Conservation (phyloP, 495 filamentous ascomycete genomes). For the Xylaria flabelliformis region DNA sequence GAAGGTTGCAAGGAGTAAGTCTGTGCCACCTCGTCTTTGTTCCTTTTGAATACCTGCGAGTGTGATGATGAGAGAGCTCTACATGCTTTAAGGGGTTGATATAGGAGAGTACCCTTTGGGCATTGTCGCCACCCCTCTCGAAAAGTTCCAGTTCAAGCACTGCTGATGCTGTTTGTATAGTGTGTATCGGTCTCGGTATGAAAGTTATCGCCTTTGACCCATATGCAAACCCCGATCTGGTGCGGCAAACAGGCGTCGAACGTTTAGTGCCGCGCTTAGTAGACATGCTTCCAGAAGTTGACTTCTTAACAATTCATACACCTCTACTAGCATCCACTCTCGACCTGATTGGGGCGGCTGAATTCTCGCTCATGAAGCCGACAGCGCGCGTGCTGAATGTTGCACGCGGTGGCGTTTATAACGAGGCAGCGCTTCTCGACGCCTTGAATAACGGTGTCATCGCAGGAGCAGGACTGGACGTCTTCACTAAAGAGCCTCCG, state of each 20-base stretch:
- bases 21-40: background rate
- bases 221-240: slow-evolving; percentile 67
- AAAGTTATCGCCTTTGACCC: slow-evolving; percentile 69
- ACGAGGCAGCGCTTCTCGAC: slow-evolving; percentile 70
- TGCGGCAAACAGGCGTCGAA: slow-evolving; percentile 62
- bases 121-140: background rate
- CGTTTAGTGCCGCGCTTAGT: slow-evolving; percentile 54
- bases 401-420: slow-evolving; percentile 75
- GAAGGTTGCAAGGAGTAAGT: slow-evolving; percentile 64
- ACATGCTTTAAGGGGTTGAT: background rate
- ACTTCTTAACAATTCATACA: slow-evolving; percentile 79
- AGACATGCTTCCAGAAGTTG: slow-evolving; percentile 64
- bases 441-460: slow-evolving; percentile 71
- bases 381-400: slow-evolving; percentile 72
- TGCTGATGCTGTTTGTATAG: slow-evolving; percentile 5
- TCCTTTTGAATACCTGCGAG: background rate
- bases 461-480: slow-evolving; percentile 75
- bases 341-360: slow-evolving; percentile 65
- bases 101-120: background rate
- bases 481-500: slow-evolving; percentile 75
- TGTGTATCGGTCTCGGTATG: slow-evolving; percentile 75
- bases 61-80: background rate
- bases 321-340: slow-evolving; percentile 74
- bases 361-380: slow-evolving; percentile 71
- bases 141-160: background rate